These are phyloP conservation scores for Tylopilus sp. DNA, from an alignment of 1,284 basidiomycete species.

Conservation along the genomic window DNA sequence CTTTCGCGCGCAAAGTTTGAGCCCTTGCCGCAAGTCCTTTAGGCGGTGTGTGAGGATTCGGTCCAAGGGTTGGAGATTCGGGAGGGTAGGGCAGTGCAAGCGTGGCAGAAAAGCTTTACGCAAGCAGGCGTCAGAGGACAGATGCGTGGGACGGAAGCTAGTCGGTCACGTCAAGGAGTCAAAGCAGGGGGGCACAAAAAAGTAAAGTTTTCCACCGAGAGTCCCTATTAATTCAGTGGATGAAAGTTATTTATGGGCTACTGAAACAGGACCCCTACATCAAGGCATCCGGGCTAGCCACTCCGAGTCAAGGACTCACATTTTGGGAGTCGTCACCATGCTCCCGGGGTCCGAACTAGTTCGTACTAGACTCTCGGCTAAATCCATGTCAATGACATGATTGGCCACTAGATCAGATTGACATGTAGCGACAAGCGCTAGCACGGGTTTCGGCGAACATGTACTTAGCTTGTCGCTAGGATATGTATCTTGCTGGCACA, in stretches of 20 bases:
- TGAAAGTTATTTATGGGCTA: neutral
- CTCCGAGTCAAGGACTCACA: neutral
- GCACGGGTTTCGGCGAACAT: neutral
- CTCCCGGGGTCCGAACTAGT: neutral
- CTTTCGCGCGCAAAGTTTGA: slow-evolving; percentile 2
- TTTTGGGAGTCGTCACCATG: neutral
- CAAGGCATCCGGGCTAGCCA: neutral
- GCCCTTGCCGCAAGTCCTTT: neutral
- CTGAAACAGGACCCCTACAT: slow-evolving; percentile 15
- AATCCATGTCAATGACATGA: neutral
- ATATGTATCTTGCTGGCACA: neutral
- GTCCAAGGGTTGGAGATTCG: neutral
- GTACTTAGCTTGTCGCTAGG: slow-evolving; percentile 5
- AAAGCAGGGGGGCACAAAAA: neutral
- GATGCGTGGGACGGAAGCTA: slow-evolving; percentile 10
- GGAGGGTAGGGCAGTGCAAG: slow-evolving; percentile 9
- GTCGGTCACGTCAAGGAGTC: neutral
- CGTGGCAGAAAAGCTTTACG: slow-evolving; percentile 14
- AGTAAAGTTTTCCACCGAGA: neutral
- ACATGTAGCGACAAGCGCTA: slow-evolving; percentile 1
- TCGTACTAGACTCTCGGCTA: neutral
- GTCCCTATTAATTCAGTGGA: neutral
- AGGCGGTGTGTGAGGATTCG: neutral
- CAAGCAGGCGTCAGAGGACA: neutral
- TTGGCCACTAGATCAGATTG: slow-evolving; percentile 1